Base-by-base conservation (phyloP, 176 grass and related monocot genomes). In the Paspalum notatum region DNA sequence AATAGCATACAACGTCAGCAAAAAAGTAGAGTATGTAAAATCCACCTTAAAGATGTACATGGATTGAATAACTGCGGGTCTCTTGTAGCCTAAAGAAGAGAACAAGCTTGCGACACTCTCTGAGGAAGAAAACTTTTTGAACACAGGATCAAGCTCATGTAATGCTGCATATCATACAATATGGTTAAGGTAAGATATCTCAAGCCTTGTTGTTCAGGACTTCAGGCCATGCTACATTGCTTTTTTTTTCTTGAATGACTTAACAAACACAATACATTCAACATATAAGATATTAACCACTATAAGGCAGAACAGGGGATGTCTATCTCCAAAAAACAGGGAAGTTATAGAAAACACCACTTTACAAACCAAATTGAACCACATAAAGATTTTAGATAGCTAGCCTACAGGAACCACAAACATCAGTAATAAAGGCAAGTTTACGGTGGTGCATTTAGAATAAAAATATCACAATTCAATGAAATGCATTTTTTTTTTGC, bases 21-120 rank as follows among this genome's bases (percentile, higher is more conserved):
- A 58, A 10, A 59, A 87, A 71, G 26, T 56, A 81, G n/a, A 13
- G 12, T 18, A 15, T 72, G 59, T 12, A 46, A 54, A 16, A 79
- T 69, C 11, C 87, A 95, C 95, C 95, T 98, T 98, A 91, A 98
- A 98, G 37, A 95, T 98, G 83, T 98, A 98, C 95, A 95, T 98
- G 21, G 92, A 98, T 80, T 98, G 95, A 72, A 95, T 88, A 70
- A 98, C 88, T 20, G 85, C 85, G 68, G 92, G 92, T 66, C 88
- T 93, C 88, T 84, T 93, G 86, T 98, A 98, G 47, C 69, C 66
- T 86, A 98, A 85, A 72, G 95, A 98, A 59, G 77, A 89, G 74
- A 98, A 84, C 26, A 95, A 66, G 10, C 90, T 90, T 38, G 74
- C 80, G 15, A 93, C 6, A 76, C 85, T 89, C 74, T 87, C 88